Percentiles rank a stretch among this genome's conserved stretches.
These are phyloP conservation scores for Phytomonas serpens DNA, from an alignment of 208 protist species.

Conservation along the genomic window DNA sequence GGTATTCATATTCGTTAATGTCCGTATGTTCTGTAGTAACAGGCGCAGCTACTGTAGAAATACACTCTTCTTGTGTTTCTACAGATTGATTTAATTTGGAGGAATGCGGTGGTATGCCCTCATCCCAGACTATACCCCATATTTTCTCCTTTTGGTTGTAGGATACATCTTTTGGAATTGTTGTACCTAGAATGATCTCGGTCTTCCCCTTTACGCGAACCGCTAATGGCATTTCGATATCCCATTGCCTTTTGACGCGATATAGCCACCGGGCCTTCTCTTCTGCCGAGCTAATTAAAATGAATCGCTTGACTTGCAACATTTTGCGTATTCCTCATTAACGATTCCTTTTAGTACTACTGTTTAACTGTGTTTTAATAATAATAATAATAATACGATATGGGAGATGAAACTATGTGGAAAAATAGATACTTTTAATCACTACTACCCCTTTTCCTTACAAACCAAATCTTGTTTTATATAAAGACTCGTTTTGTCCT, in stretches of 20 bases:
- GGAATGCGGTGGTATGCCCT: not conserved
- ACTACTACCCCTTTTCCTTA: not conserved
- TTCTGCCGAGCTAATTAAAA: slow-evolving; percentile 74
- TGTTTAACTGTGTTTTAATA: not conserved
- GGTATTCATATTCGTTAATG: not conserved
- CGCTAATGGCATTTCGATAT: slow-evolving; percentile 38
- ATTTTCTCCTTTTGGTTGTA: not conserved
- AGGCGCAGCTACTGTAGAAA: not conserved
- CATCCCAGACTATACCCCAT: not conserved
- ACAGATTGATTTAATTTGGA: not conserved
- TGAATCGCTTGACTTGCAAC: slow-evolving; percentile 45
- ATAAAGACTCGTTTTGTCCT: not conserved
- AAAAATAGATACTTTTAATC: not conserved
- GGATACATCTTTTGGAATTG: not conserved
- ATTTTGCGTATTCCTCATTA: not conserved
- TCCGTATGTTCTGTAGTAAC: not conserved
- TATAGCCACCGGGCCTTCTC: slow-evolving; percentile 47
- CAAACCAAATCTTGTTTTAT: not conserved
- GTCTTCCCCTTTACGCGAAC: not conserved
- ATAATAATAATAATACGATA: not conserved
- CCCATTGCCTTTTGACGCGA: slow-evolving; percentile 69
- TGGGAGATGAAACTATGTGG: not conserved
- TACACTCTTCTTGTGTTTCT: not conserved
- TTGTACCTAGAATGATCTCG: not conserved
- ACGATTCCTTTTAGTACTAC: not conserved